Conservation (phyloP, 306 rosid genomes). For the Begonia peltatifolia region DNA sequence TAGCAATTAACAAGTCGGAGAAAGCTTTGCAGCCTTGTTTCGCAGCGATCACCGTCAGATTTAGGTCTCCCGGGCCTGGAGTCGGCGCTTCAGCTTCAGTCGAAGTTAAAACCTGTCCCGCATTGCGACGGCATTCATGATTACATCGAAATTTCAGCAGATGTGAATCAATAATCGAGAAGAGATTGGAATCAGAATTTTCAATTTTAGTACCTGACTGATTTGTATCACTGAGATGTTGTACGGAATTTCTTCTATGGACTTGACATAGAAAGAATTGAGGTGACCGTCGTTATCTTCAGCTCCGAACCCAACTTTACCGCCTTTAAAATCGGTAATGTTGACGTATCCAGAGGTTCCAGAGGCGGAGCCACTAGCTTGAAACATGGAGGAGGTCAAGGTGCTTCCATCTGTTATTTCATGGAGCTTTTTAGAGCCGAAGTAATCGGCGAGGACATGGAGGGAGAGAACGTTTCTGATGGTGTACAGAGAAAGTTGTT, state of each 20-base stretch:
- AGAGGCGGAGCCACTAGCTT: constrained; percentile 63
- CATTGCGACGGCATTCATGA: no score
- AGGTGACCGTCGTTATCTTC: constrained; percentile 46
- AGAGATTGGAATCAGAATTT: no score
- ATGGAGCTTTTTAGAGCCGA: constrained; percentile 78
- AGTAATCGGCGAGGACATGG: constrained; percentile 79
- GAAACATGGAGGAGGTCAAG: constrained; percentile 55
- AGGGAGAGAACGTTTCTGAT: constrained; percentile 77
- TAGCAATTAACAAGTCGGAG: constrained; percentile 33
- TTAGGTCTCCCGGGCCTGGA: constrained; percentile 40
- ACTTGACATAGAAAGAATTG: constrained; percentile 50
- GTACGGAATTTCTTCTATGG: constrained; percentile 51
- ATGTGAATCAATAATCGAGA: no score
- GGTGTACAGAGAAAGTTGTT: constrained; percentile 43
- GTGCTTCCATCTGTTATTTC: constrained; percentile 63
- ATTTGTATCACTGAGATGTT: constrained; percentile 70
- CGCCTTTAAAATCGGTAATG: constrained; percentile 64
- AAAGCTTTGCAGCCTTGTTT: constrained; percentile 90
- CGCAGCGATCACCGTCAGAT: constrained; percentile 41
- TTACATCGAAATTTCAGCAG: no score
- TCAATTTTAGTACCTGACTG: constrained; percentile 22
- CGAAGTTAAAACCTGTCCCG: constrained; percentile 37
- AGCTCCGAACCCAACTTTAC: constrained; percentile 68
- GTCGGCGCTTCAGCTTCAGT: constrained; percentile 95
- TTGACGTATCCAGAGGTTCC: constrained; percentile 84